A percentile compares a stretch with the other conserved stretches of the same genome.
These are phyloP conservation scores for Raffaelea albimanens DNA, from an alignment of 2,329 filamentous ascomycete species.

Conservation along the genomic window DNA sequence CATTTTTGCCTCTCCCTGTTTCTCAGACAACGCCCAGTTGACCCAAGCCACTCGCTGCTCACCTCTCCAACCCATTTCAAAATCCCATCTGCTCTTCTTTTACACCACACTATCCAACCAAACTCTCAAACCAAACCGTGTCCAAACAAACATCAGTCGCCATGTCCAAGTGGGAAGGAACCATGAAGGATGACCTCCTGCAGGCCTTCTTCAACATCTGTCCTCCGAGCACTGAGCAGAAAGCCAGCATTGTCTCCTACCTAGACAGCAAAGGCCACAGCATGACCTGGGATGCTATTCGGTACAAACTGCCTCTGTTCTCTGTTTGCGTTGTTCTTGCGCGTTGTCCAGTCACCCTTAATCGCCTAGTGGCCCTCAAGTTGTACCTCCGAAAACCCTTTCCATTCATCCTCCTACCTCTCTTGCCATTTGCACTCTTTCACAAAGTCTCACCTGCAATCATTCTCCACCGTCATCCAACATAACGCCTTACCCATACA, in stretches of 20 bases:
- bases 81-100: no score
- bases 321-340: background rate
- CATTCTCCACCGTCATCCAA: no score
- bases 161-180: conserved; percentile 12
- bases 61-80: background rate
- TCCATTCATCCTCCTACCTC: no score
- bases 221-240: conserved; percentile 10
- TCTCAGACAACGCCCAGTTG: background rate
- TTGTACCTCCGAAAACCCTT: no score
- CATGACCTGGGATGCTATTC: conserved; percentile 17
- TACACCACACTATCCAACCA: background rate
- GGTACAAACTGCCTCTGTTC: conserved; percentile 9
- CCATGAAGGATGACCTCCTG: conserved; percentile 10
- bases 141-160: background rate
- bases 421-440: no score
- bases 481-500: no score
- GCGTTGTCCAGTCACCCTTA: background rate
- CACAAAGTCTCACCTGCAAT: no score
- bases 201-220: conserved; percentile 10
- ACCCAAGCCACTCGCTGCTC: background rate
- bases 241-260: conserved; percentile 8
- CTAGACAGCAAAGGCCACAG: conserved; percentile 13
- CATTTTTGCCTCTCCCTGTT: conserved; percentile 4
- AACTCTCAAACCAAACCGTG: background rate
- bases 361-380: background rate